Evolutionary conservation across 495 filamentous ascomycete species (phyloP), one percentile per base, ranked within the genome.

Genomic region (Monascus purpureus): DNA sequence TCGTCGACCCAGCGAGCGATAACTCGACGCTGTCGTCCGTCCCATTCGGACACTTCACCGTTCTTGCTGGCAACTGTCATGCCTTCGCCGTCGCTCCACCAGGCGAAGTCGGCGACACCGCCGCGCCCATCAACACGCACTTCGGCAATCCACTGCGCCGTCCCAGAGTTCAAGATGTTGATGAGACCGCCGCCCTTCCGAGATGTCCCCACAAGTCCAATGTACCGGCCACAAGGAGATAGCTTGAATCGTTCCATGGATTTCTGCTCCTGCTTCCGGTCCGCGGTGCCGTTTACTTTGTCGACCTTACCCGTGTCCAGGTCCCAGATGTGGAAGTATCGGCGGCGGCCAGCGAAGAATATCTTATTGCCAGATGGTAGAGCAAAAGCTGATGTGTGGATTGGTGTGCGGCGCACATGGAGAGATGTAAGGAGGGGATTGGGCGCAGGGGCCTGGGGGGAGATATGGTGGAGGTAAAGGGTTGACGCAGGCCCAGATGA

Each of bases 271-370:
- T 77, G 67, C 36, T 78, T 73, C 32, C 92, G 81, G 42, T 64
- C 60, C 8, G 57, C 44, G 15, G 60, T 42, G 28, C 82, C 85
- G 42, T 84, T 81, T 26, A 96, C 68, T 37, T 93, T 93, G 48
- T 87, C 79, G 17, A 96, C 68, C 14, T 61, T 62, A 14, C 90
- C 92, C 5, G 80, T 73, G 25, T 75, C 53, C 2, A 97, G 65
- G 48, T 95, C 77, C 90, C 90, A 97, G 43, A 73, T 75, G 59
- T 96, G 90, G 59, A 94, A 93, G 54, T 90, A 96, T 39, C 79
- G 75, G 13, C 92, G 71, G 3, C 85, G 74, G 29, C 84, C 84
- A 15, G 86, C 76, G 32, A 93, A 77, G 50, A 93, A 80, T 40
- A 96, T 76, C 22, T 50, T 51, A 36, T 60, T 59, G 12, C 60